Base-by-base conservation (phyloP, 2,329 filamentous ascomycete genomes). In the Geosmithia putterillii region DNA sequence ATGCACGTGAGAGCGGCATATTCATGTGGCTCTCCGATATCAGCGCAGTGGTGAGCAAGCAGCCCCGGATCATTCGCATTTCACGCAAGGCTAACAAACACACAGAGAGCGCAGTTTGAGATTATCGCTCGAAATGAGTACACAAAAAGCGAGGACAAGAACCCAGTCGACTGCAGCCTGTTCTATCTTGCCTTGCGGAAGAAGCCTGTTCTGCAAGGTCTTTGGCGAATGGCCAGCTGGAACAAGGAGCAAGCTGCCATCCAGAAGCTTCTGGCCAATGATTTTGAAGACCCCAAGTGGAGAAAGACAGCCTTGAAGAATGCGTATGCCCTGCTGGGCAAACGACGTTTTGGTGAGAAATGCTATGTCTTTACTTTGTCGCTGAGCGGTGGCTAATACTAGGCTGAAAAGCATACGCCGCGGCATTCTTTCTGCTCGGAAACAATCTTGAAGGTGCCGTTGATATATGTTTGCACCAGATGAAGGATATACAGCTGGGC, bases 141-240 rank as follows among this genome's bases (percentile, higher is more conserved):
- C 60, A 88, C 86, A 15, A 87, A 86, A 51, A 81, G 79, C 19
- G 87, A 95, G 25, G 75, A 84, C 45, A 92, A 88, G 58, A 90
- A 94, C 52, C 92, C 92, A 0, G 78, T 94, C 8, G 84, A 95
- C 54, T 96, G 92, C 62, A 86, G 83, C 50, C 66, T 98, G 8
- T 94, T 84, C 63, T 98, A 96, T 58, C 71, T 98, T 17, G 90
- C 94, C 0, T 71, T 98, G 12, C 77, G 74, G 50, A 96, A 95
- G 67, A 98, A 98, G 61, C 74, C 83, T 2, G 83, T 96, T 0
- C 74, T 98, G 1, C 77, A 94, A 50, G 89, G 88, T 1, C 70
- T 98, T 1, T 98, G 92, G 92, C 79, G 94, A 17, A 95, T 96
- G 76, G 89, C 92, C 6, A 79, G 70, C 36, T 92, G 92, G 81